phyloP scores from a whole-genome alignment of 129 eudicot genomes.

The Scalesia atractyloides region DNA sequence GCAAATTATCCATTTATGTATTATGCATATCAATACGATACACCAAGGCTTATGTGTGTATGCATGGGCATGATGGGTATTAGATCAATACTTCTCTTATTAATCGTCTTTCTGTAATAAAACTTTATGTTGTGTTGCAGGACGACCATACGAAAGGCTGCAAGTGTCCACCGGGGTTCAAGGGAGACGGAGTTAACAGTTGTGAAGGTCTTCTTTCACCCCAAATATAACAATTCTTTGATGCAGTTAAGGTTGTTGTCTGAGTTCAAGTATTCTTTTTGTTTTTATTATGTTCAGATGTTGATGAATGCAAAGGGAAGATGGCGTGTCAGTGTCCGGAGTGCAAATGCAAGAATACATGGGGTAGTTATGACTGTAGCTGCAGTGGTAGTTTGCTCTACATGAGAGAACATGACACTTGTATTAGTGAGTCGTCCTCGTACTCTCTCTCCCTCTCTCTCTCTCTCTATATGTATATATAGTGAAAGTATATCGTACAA shows the following conservation, averaged over 20 bases:
- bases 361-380: slow-evolving; percentile 6
- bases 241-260: not conserved
- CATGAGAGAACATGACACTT: slow-evolving; percentile 2
- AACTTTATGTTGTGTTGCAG: slow-evolving; percentile 33
- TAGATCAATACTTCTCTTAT: not conserved
- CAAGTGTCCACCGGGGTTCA: slow-evolving; percentile 92
- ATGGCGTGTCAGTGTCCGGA: not conserved
- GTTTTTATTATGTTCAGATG: not conserved
- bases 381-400: slow-evolving; percentile 8
- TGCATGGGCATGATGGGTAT: not conserved
- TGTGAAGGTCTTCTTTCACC: slow-evolving; percentile 67
- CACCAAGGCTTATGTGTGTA: not conserved
- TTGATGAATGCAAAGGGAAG: slow-evolving; percentile 1
- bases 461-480: not conserved
- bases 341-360: not conserved
- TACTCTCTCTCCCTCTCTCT: not conserved
- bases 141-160: slow-evolving; percentile 86
- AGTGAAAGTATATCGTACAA: no score
- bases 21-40: not conserved
- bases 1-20: not conserved
- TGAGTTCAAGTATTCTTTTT: not conserved
- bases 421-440: slow-evolving; percentile 3
- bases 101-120: not conserved
- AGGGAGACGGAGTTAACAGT: slow-evolving; percentile 71
- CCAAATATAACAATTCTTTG: not conserved